These are phyloP conservation scores for Emergomyces orientalis DNA, from an alignment of 2,329 filamentous ascomycete species.

Conservation along the genomic window DNA sequence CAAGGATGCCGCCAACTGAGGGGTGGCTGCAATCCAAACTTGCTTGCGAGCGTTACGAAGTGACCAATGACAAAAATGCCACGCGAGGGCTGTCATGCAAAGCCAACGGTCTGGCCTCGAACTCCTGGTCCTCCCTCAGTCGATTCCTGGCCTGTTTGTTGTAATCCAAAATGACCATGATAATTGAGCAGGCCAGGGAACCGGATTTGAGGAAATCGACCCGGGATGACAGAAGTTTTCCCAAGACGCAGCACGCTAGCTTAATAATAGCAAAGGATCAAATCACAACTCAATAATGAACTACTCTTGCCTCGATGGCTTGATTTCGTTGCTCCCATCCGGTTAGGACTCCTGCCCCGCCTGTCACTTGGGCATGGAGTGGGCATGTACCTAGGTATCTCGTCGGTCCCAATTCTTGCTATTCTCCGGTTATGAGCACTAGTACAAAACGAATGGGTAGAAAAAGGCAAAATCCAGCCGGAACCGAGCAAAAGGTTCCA, in stretches of 20 bases:
- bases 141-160: no score
- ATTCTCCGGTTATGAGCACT: not conserved
- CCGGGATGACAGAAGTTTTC: not conserved
- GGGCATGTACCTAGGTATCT: not conserved
- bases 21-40: no score
- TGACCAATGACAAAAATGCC: no score
- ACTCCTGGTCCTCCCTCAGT: no score
- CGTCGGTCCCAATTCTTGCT: not conserved
- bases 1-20: no score
- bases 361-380: not conserved
- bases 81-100: no score
- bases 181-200: not conserved
- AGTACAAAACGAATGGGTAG: not conserved
- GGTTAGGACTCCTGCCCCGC: not conserved
- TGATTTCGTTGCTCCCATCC: not conserved
- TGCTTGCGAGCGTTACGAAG: no score
- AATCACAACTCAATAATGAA: not conserved
- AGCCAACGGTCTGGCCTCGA: no score
- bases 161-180: no score
- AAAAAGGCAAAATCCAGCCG: not conserved
- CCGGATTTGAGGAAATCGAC: not conserved
- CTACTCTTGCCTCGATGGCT: not conserved
- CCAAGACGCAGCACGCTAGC: not conserved
- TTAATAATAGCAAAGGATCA: not conserved
- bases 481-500: not conserved